Conservation (phyloP, 345 rosid genomes). For the Adansonia digitata region DNA sequence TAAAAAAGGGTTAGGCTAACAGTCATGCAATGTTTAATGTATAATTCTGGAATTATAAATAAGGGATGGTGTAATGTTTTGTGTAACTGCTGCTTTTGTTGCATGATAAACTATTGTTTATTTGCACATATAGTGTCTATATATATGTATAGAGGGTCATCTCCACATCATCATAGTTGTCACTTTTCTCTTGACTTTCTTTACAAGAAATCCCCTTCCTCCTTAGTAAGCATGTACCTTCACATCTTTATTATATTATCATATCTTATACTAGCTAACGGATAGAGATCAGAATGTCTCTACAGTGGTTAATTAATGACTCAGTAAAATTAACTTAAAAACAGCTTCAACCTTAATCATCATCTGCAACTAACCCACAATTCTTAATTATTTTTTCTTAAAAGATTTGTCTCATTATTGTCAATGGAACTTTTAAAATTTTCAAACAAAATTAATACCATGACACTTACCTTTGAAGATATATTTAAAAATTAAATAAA, state of each 20-base stretch:
- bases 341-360: neutral
- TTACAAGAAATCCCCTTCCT: neutral
- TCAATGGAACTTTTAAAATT: too few species aligned
- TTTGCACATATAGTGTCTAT: neutral
- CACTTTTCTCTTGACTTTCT: neutral
- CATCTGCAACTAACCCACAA: neutral
- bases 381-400: too few species aligned
- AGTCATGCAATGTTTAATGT: neutral
- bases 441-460: too few species aligned
- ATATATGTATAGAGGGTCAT: neutral
- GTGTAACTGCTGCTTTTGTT: neutral
- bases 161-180: constrained; percentile 7
- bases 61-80: neutral
- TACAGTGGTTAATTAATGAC: neutral
- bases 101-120: neutral
- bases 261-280: neutral
- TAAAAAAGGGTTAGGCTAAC: neutral
- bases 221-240: neutral
- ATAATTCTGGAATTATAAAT: neutral
- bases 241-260: neutral
- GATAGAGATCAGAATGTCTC: neutral
- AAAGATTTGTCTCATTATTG: too few species aligned
- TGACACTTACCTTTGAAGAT: too few species aligned
- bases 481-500: too few species aligned
- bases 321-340: neutral